Conservation (phyloP, 306 rosid genomes). For the Fragaria nilgerrensis region DNA sequence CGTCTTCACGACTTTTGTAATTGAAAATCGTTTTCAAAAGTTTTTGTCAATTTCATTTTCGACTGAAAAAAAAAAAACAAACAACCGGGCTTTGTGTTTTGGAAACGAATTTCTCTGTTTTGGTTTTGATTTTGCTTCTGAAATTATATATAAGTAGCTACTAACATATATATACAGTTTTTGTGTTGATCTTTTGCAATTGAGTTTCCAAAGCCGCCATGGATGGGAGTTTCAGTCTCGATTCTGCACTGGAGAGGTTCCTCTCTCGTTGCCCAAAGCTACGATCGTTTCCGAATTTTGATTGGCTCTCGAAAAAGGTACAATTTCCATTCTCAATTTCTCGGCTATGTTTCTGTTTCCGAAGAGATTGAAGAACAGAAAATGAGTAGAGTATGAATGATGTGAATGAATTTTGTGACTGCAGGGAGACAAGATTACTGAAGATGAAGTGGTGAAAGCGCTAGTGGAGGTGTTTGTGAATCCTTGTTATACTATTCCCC, state of each 20-base stretch:
- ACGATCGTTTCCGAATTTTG: conserved; percentile 37
- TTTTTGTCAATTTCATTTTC: background rate
- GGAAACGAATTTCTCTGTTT: background rate
- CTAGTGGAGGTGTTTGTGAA: conserved; percentile 65
- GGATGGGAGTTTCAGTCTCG: conserved; percentile 64
- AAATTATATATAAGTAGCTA: background rate
- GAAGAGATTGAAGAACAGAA: background rate
- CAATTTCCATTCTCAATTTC: background rate
- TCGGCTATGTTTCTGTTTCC: background rate
- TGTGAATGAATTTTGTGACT: background rate
- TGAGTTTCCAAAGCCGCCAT: conserved; percentile 49
- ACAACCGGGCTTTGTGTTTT: background rate
- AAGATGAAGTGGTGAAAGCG: conserved; percentile 56
- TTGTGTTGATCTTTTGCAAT: background rate
- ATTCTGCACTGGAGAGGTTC: conserved; percentile 57
- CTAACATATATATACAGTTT: background rate
- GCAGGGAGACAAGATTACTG: conserved; percentile 52
- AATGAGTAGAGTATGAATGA: background rate
- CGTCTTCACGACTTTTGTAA: background rate
- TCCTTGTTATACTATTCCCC: conserved; percentile 59
- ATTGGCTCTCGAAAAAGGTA: conserved; percentile 43
- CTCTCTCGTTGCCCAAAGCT: conserved; percentile 74
- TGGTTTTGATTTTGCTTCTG: background rate
- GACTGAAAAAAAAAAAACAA: background rate
- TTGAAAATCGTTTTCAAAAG: background rate